A percentile compares a stretch with the other conserved stretches of the same genome.
These are phyloP conservation scores for Nakazawaea peltata DNA, from an alignment of 805 yeast species.

Conservation along the genomic window DNA sequence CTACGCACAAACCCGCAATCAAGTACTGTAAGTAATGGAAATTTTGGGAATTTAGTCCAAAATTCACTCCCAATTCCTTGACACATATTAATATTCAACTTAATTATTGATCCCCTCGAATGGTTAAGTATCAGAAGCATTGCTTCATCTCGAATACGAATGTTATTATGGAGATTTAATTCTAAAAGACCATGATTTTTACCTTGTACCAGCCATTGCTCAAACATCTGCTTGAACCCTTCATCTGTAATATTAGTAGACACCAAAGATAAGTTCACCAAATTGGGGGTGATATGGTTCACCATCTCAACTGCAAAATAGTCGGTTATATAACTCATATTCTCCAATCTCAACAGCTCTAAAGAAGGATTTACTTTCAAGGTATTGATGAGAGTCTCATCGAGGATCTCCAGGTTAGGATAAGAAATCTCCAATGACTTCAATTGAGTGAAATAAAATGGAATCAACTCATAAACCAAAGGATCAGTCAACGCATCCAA, in stretches of 20 bases:
- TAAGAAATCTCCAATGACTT: conserved; percentile 57
- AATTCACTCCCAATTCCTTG: conserved; percentile 43
- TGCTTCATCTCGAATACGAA: conserved; percentile 54
- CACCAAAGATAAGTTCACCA: conserved; percentile 4
- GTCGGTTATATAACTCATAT: conserved; percentile 70
- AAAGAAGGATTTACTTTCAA: conserved; percentile 58
- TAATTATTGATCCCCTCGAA: conserved; percentile 56
- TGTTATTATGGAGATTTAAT: conserved; percentile 59
- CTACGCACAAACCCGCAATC: conserved; percentile 78
- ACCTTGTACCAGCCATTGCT: conserved; percentile 42
- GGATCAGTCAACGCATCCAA: conserved; percentile 63
- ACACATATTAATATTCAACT: conserved; percentile 69
- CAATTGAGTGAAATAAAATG: conserved; percentile 50
- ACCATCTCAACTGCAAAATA: conserved; percentile 16
- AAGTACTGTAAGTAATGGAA: conserved; percentile 57
- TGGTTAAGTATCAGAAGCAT: conserved; percentile 54
- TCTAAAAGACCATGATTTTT: conserved; percentile 54
- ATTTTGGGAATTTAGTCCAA: conserved; percentile 27
- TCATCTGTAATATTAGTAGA: conserved; percentile 25
- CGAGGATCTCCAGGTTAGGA: conserved; percentile 63
- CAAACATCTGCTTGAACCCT: conserved; percentile 53
- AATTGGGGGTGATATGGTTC: background rate
- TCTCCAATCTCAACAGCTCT: conserved; percentile 53
- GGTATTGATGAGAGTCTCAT: conserved; percentile 56
- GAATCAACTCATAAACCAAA: conserved; percentile 52